Conservation (phyloP, 306 rosid species). For the Parietaria judaica region DNA sequence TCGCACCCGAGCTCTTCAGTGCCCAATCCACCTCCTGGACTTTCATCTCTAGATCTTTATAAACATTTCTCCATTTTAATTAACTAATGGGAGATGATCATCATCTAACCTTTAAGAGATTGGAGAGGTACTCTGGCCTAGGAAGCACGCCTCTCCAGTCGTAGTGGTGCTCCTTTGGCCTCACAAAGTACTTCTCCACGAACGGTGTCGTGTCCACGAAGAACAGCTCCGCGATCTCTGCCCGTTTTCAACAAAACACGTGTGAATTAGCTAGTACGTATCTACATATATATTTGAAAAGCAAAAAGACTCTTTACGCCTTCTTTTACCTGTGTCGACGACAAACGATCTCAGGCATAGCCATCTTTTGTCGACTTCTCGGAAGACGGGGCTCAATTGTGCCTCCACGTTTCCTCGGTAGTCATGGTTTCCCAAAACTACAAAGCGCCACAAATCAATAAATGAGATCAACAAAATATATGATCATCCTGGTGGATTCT, state of each 20-base stretch:
- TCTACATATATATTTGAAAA: too few species aligned
- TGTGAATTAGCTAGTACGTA: too few species aligned
- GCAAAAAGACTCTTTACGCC: too few species aligned
- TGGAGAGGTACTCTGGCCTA: slow-evolving; percentile 39
- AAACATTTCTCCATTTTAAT: too few species aligned
- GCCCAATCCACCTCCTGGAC: slow-evolving; percentile 36
- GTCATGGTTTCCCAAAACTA: slow-evolving; percentile 87
- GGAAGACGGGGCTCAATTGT: slow-evolving; percentile 41
- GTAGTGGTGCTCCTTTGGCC: slow-evolving; percentile 34
- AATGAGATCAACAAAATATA: not conserved
- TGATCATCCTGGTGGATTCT: too few species aligned
- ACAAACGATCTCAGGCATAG: slow-evolving; percentile 62
- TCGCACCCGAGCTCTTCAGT: slow-evolving; percentile 43
- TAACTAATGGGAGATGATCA: too few species aligned
- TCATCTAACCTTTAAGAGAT: slow-evolving; percentile 43
- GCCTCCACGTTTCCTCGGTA: slow-evolving; percentile 81
- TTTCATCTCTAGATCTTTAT: too few species aligned
- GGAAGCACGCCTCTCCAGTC: slow-evolving; percentile 63
- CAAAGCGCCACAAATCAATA: not conserved
- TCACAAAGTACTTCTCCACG: slow-evolving; percentile 37
- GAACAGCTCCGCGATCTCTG: slow-evolving; percentile 53
- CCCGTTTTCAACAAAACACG: not conserved
- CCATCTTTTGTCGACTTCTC: slow-evolving; percentile 48
- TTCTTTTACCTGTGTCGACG: slow-evolving; percentile 37
- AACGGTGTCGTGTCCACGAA: slow-evolving; percentile 73